Evolutionary conservation across 441 rosid genomes (phyloP), one percentile per base, ranked within the genome.

Genomic region (Melastoma candidum): DNA sequence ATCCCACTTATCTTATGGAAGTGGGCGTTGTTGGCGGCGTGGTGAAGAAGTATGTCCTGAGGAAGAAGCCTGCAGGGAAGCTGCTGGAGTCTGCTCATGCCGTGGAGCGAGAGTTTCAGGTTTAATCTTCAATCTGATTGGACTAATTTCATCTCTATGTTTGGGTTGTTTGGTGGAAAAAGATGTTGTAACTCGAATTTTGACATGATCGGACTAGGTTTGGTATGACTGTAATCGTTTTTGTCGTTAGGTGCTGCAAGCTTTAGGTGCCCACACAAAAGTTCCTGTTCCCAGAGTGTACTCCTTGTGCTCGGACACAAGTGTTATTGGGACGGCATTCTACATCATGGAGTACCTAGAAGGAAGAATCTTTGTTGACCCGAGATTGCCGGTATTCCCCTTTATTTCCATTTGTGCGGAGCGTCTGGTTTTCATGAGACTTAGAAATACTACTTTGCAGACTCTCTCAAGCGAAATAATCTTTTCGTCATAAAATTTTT

Each of bases 281-380:
- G 95, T 85, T 57, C 95, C 95, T 9, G 98, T 88, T 59, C 97
- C 95, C 5, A 88, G 74, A 77, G 95, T 71, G 43, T 84, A 75
- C 63, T 85, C 89, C 69, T 74, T 85, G 50, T 88, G 98, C 65
- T 67, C 66, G 26, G 92, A 88, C 68, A 69, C 80, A 0, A 56
- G 61, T 52, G 76, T 92, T 3, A 79, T 88, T 49, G 95, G 95
- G 53, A 85, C 98, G 60, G 74, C 78, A 11, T 93, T 88, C 74
- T 93, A 88, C 77, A 82, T 92, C 58, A 88, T 88, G 97, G 98
- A 88, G 72, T 88, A 70, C 57, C 70, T 93, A 77, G 86, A 93
- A 77, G 98, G 98, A 3, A 80, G 96, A 14, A 82, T 93, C 44
- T 88, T 81, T 55, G 36, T 84, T 5, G 95, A 92, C 60, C 86